phyloP scores from a whole-genome alignment of 2,329 filamentous ascomycete species.

The Ophiostoma perfectum region DNA sequence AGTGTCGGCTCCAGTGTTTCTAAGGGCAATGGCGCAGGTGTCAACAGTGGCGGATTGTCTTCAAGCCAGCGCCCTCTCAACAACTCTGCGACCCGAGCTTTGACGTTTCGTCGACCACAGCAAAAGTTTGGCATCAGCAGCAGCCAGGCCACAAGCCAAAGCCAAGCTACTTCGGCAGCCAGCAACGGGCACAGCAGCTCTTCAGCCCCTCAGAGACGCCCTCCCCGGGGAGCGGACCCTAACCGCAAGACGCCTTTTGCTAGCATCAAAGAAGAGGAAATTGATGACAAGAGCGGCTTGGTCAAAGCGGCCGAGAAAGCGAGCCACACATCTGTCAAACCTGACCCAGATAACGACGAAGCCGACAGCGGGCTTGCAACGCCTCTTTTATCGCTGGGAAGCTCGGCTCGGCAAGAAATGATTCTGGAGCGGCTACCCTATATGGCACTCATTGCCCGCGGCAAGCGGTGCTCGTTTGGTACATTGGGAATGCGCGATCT shows the following conservation, averaged over 20 bases:
- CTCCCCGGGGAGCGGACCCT: neutral
- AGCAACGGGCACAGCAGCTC: neutral
- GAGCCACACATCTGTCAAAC: neutral
- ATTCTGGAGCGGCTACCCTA: slow-evolving; percentile 84
- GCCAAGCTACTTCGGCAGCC: neutral
- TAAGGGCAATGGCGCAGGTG: neutral
- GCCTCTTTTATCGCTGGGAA: slow-evolving; percentile 52
- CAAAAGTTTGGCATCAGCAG: slow-evolving; percentile 29
- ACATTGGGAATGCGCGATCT: slow-evolving; percentile 50
- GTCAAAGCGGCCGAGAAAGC: neutral
- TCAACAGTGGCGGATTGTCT: neutral
- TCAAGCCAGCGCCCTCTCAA: slow-evolving; percentile 24
- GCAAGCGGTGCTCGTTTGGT: slow-evolving; percentile 35
- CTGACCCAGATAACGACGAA: neutral
- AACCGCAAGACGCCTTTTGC: slow-evolving; percentile 2
- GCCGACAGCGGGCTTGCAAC: slow-evolving; percentile 11
- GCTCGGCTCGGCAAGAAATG: slow-evolving; percentile 64
- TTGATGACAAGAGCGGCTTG: slow-evolving; percentile 12
- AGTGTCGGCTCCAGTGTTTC: slow-evolving; percentile 18
- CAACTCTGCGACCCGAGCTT: slow-evolving; percentile 42
- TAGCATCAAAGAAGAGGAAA: slow-evolving; percentile 10
- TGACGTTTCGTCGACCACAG: slow-evolving; percentile 43
- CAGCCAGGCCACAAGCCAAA: slow-evolving; percentile 3
- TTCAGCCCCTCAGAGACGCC: neutral
- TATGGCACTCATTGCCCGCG: slow-evolving; percentile 60